These are phyloP conservation scores for Claviceps africana DNA, from an alignment of 2,329 filamentous ascomycete species.

Conservation along the genomic window DNA sequence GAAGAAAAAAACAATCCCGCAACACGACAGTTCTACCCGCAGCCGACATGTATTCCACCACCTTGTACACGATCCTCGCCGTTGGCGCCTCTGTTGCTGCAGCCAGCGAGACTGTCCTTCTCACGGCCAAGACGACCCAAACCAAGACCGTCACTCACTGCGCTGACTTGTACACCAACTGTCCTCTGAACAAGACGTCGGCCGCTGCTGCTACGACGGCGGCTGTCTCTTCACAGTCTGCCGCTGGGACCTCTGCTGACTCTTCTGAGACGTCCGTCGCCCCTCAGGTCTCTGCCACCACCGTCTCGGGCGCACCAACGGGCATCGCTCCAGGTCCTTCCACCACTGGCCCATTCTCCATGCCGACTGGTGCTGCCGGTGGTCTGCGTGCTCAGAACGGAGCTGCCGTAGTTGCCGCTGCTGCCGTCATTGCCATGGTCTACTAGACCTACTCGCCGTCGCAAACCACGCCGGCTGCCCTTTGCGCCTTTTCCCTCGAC, in stretches of 20 bases:
- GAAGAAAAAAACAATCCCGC: too few species aligned
- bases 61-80: constrained; percentile 27
- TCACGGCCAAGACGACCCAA: constrained; percentile 30
- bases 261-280: constrained; percentile 2
- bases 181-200: constrained; percentile 20
- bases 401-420: constrained; percentile 25
- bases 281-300: constrained; percentile 6
- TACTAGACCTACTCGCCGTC: constrained; percentile 11
- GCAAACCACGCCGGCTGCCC: not conserved
- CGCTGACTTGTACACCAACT: constrained; percentile 29
- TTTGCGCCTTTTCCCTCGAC: not conserved
- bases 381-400: constrained; percentile 25
- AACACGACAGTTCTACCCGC: not conserved
- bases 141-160: constrained; percentile 34
- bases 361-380: constrained; percentile 19
- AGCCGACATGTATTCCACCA: constrained; percentile 32
- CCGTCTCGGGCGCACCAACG: constrained; percentile 11
- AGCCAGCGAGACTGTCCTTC: constrained; percentile 23
- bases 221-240: constrained; percentile 12
- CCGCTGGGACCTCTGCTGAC: constrained; percentile 6
- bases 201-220: constrained; percentile 3
- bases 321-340: constrained; percentile 9
- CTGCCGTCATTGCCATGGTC: constrained; percentile 26
- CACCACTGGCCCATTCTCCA: constrained; percentile 9
- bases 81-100: constrained; percentile 25